Evolutionary conservation across 2,329 filamentous ascomycete species (phyloP).

Genomic region (Fusarium sp.): DNA sequence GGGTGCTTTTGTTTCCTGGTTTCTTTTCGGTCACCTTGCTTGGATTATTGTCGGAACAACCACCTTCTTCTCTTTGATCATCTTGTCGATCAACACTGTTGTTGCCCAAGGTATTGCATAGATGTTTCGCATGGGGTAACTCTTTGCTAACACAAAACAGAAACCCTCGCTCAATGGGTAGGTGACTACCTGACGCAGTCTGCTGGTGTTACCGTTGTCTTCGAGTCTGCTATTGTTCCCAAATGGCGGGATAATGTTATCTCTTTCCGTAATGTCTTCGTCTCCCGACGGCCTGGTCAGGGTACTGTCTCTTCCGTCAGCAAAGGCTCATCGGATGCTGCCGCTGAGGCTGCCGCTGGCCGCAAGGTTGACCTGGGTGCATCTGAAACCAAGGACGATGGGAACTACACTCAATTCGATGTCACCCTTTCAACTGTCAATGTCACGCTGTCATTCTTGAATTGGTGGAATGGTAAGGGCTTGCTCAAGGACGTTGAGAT

Average conservation of each 20-base stretch:
- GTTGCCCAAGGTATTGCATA: slow-evolving; percentile 83
- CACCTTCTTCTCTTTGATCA: slow-evolving; percentile 93
- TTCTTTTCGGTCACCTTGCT: slow-evolving; percentile 89
- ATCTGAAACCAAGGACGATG: slow-evolving; percentile 73
- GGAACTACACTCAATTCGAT: slow-evolving; percentile 98
- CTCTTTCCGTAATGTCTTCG: slow-evolving; percentile 95
- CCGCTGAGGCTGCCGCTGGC: slow-evolving; percentile 83
- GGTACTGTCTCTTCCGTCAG: slow-evolving; percentile 78
- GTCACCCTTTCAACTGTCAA: slow-evolving; percentile 95
- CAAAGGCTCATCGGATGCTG: slow-evolving; percentile 91
- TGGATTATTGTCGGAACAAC: slow-evolving; percentile 98
- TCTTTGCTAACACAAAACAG: slow-evolving; percentile 54
- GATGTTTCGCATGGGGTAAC: neutral
- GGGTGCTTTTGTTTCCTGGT: slow-evolving; percentile 93
- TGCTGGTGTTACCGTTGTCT: slow-evolving; percentile 91
- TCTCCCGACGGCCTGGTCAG: slow-evolving; percentile 90
- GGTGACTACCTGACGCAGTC: slow-evolving; percentile 96
- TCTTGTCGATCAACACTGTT: slow-evolving; percentile 93
- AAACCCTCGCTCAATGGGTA: slow-evolving; percentile 92
- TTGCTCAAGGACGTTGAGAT: slow-evolving; percentile 92
- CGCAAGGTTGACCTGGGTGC: slow-evolving; percentile 58
- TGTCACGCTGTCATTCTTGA: slow-evolving; percentile 95
- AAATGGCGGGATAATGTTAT: slow-evolving; percentile 97
- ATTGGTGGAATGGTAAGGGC: slow-evolving; percentile 98
- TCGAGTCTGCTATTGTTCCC: slow-evolving; percentile 97